Base-by-base conservation (phyloP, 1,284 basidiomycete species). In the Leccinum ponderosum region DNA sequence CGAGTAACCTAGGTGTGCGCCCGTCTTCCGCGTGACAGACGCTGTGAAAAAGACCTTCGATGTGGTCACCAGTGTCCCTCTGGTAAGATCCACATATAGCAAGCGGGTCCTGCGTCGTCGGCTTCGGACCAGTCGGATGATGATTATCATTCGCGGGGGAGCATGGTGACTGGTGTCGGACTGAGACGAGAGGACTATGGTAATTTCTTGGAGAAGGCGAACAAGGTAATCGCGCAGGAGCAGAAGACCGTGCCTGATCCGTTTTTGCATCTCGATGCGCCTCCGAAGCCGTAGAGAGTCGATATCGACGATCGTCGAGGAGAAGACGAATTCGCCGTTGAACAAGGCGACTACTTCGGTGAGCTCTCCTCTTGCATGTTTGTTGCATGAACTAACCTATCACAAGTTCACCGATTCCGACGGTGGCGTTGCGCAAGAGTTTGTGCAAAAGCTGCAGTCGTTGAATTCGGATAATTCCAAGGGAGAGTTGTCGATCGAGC, bases 261-360 rank as follows among this genome's bases (percentile, higher is more conserved):
- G 1, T 95, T 95, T 81, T 77, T 95, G 62, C 70, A 71, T 14
- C 52, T 56, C 1, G 76, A 80, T 25, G 73, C 78, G 4, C 93
- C 93, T 5, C 80, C 77, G 33, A 82, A 85, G 64, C 93, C 93
- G 0, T 95, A 87, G 91, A 27, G 94, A 95, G 69, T 94, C 93
- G 5, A 94, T 96, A 63, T 87, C 90, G 9, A 90, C 90, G 3
- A 93, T 96, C 59, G 90, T 94, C 48, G 93, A 95, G 67, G 94
- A 96, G 70, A 96, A 96, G 79, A 80, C 80, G 2, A 90, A 90
- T 62, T 95, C 94, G 11, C 93, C 93, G 6, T 78, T 96, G 62
- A 97, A 97, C 79, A 95, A 95, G 78, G 93, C 94, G 9, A 93
- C 94, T 72, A 90, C 90, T 63, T 89, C 93, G 60, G 91, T 93